Percentiles rank a stretch among this genome's conserved stretches.
Conservation (phyloP, 2,329 filamentous ascomycete genomes). For the Eutypella sp. region DNA sequence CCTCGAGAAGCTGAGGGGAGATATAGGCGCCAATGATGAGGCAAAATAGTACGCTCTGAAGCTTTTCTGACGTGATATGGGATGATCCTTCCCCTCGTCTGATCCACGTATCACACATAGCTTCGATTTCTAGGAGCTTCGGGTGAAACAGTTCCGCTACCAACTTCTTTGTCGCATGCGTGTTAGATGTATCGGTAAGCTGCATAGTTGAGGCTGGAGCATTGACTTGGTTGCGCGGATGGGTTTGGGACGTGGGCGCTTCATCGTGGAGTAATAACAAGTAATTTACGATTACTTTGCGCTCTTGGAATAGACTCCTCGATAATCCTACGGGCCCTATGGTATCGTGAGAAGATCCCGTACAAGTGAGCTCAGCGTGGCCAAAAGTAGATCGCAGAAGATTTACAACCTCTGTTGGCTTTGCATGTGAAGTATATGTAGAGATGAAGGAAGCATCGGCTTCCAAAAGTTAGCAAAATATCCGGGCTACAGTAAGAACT, state of each 20-base stretch:
- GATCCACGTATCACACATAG: conserved; percentile 44
- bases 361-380: conserved; percentile 27
- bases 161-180: conserved; percentile 44
- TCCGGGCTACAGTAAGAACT: neutral
- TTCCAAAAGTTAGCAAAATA: too few relatives aligned
- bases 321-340: conserved; percentile 45
- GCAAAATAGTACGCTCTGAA: conserved; percentile 48
- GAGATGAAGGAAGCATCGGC: conserved; percentile 65
- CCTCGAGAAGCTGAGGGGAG: conserved; percentile 40
- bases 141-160: conserved; percentile 50
- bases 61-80: conserved; percentile 47
- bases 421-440: conserved; percentile 57
- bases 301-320: conserved; percentile 39
- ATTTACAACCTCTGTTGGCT: conserved; percentile 60
- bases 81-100: conserved; percentile 38
- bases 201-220: conserved; percentile 10
- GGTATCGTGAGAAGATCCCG: conserved; percentile 31
- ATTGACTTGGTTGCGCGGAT: conserved; percentile 2
- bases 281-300: conserved; percentile 45
- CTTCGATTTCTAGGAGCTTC: conserved; percentile 45
- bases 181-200: conserved; percentile 29
- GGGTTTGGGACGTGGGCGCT: conserved; percentile 4
- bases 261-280: conserved; percentile 46
- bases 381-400: conserved; percentile 69
- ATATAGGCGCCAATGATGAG: conserved; percentile 41